These are phyloP conservation scores for Phoenix roebelenii DNA, from an alignment of 176 grass and related monocot genomes.

Conservation along the genomic window DNA sequence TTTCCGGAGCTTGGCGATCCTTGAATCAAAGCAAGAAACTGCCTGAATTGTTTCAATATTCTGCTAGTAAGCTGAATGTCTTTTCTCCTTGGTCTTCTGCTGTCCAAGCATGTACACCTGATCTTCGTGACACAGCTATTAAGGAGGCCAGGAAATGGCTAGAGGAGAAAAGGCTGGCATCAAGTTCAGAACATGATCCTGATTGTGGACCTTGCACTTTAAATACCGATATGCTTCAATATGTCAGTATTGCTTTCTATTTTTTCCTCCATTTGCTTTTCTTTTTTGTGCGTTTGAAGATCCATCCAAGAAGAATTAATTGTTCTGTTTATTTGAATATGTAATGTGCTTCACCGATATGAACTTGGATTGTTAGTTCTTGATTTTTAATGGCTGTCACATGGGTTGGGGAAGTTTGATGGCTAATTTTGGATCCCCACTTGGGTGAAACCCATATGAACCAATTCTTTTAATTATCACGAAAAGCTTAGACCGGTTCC, in stretches of 20 bases:
- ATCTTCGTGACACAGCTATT: conserved; percentile 45
- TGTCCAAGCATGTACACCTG: conserved; percentile 37
- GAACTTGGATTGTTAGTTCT: no score
- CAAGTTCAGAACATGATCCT: conserved; percentile 27
- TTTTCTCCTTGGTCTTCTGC: conserved; percentile 43
- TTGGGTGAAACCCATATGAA: no score
- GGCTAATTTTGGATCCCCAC: no score
- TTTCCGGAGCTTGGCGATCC: conserved; percentile 44
- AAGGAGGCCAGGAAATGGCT: conserved; percentile 96
- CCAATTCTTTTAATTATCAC: no score
- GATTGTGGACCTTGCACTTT: conserved; percentile 40
- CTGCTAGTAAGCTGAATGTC: conserved; percentile 18
- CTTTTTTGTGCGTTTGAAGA: conserved; percentile 15
- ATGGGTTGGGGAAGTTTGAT: no score
- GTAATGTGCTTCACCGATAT: no score
- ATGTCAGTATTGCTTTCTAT: conserved; percentile 38
- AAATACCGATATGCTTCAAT: conserved; percentile 53
- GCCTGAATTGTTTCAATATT: conserved; percentile 26
- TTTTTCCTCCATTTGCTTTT: conserved; percentile 12
- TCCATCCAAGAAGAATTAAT: no score
- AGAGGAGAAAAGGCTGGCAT: conserved; percentile 66
- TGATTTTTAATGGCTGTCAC: no score
- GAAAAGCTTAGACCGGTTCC: no score
- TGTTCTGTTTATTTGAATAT: no score
- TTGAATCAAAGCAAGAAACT: conserved; percentile 23